Conservation (phyloP, 176 grass and related monocot genomes). For the Oryza rufipogon region DNA sequence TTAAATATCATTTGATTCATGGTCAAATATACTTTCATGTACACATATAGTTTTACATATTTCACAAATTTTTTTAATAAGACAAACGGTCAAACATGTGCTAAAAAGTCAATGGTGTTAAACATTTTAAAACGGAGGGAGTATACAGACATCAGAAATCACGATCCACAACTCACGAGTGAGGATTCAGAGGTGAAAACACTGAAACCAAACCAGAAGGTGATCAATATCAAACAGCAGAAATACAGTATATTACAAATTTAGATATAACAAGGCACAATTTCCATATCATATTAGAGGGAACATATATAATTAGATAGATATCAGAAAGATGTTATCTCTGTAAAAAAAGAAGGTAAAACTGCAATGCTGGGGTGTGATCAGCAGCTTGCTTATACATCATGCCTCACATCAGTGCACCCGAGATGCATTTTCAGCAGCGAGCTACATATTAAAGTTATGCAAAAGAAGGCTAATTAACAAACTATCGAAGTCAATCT, state of each 20-base stretch:
- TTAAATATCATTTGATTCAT: no score
- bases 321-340: slow-evolving; percentile 18
- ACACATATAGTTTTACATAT: no score
- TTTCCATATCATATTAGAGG: slow-evolving; percentile 43
- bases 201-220: slow-evolving; percentile 23
- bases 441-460: slow-evolving; percentile 25
- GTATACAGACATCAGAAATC: neutral
- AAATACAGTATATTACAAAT: slow-evolving; percentile 4
- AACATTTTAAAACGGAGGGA: no score
- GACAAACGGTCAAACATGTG: no score
- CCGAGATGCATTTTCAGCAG: slow-evolving; percentile 14
- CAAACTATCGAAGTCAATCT: slow-evolving; percentile 3
- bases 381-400: slow-evolving; percentile 34
- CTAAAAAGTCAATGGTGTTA: no score
- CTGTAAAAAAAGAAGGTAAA: neutral
- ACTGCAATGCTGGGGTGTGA: slow-evolving; percentile 28
- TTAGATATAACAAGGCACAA: neutral
- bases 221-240: neutral
- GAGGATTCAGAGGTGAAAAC: neutral
- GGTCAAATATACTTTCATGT: no score
- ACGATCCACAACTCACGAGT: neutral
- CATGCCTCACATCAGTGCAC: slow-evolving; percentile 46
- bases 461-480: neutral
- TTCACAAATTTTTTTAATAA: no score
- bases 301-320: slow-evolving; percentile 32